Percentiles rank a stretch among this genome's conserved stretches.
Conservation (phyloP, 495 filamentous ascomycete species). For the Aspergillus taichungensis region DNA sequence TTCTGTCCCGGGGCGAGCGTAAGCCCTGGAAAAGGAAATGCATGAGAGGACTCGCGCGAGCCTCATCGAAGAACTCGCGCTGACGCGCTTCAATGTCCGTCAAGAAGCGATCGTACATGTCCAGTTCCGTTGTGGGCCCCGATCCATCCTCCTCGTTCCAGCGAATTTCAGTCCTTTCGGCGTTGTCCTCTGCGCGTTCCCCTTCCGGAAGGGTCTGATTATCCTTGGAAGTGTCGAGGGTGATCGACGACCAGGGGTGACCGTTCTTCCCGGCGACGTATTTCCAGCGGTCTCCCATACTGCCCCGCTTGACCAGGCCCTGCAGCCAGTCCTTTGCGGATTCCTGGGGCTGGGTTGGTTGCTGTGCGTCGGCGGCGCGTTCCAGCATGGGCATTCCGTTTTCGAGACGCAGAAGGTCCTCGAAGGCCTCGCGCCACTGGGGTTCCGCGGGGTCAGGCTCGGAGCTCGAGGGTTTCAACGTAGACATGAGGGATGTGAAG, state of each 20-base stretch:
- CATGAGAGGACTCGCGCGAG: constrained; percentile 25
- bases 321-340: constrained; percentile 29
- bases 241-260: constrained; percentile 21
- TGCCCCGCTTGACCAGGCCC: constrained; percentile 30
- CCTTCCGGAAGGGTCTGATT: not conserved
- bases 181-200: not conserved
- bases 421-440: constrained; percentile 47
- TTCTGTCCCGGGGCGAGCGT: constrained; percentile 11
- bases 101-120: constrained; percentile 39
- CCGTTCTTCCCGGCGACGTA: constrained; percentile 13
- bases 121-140: constrained; percentile 29
- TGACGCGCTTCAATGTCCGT: constrained; percentile 29
- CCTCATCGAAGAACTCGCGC: constrained; percentile 18
- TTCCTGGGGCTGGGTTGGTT: constrained; percentile 12
- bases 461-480: constrained; percentile 16
- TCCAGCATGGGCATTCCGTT: constrained; percentile 41
- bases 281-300: constrained; percentile 30
- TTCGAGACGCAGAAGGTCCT: constrained; percentile 43
- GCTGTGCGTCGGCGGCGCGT: constrained; percentile 10
- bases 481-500: constrained; percentile 31
- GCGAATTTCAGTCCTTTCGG: not conserved
- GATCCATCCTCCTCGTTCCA: constrained; percentile 5
- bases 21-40: constrained; percentile 27
- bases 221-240: constrained; percentile 13
- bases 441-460: constrained; percentile 27